Base-by-base conservation (phyloP, 2,329 filamentous ascomycete species). In the Ceratocystis harringtonii region DNA sequence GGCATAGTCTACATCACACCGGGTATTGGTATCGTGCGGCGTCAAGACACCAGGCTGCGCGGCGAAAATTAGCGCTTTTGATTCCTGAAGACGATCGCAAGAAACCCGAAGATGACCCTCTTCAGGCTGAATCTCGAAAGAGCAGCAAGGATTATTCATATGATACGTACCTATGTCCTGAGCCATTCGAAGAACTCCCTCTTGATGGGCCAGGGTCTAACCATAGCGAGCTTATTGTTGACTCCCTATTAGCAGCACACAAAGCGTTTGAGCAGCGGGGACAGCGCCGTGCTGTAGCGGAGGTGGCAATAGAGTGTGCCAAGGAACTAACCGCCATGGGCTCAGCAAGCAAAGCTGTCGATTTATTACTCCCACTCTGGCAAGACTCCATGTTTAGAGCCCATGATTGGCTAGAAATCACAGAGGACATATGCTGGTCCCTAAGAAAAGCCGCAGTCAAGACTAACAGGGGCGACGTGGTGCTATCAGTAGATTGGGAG, bases 1-100 rank as follows among this genome's bases (percentile, higher is more conserved):
- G 83, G 81, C 84, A 87, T 69, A 72, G 80, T 45, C 76, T 88
- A 5, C 85, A 88, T 68, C 85, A 88, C 70, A 78, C 81, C 0
- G 85, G 85, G 5, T 88, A 87, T 70, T 88, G 85, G 83, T 84
- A 84, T 69, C 80, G 82, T 15, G 73, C 80, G 57, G 84, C 84
- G 1, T 81, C 83, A 3, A 78, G 78, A n/a, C 82, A 86, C 69
- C 74, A 81, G 1, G 75, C 77, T 2, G 75, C 78, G 17, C 80
- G 85, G 7, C 78, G 82, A 50, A 75, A 72, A 25, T 72, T 85
- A 55, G 84, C 84, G 1, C 76, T 75, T 28, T 75, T 76, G 22
- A 85, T 87, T 67, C 79, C 84, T 0, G 80, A 85, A 32, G 83
- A 85, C 66, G 83, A 83, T 68, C 76, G 84, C 45, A 76, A 76